Base-by-base conservation (phyloP, 345 rosid genomes). In the Gossypium mustelinum region DNA sequence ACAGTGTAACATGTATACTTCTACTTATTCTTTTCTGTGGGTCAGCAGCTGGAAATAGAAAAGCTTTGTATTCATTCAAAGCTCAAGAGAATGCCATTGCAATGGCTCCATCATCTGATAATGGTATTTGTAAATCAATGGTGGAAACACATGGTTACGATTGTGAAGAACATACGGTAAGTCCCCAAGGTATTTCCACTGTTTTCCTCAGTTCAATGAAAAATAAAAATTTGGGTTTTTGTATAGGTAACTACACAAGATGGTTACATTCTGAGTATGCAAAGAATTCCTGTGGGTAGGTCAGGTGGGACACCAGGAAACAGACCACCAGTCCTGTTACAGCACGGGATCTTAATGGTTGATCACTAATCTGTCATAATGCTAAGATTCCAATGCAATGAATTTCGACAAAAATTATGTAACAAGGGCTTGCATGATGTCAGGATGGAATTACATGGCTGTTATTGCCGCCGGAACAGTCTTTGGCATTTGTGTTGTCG, bases 181-280 rank as follows among this genome's bases (percentile, higher is more conserved):
- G 41, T 29, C 71, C 9, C 29, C 45, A 27, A 58, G 16, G 66
- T 24, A n/a, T 34, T 75, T 52, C 50, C 25, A 44, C 55, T 20
- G 71, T 22, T 67, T 11, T 45, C 17, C 17, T 12, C 5, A 47
- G 39, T 22, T 63, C 65, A 52, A 22, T 24, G 47, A 11, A 41
- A 7, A 51, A 60, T 73, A 51, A 50, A 22, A 11, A 9, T 9
- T 79, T 27, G 45, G 56, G 59, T n/a, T 55, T 55, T 54, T 76
- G 45, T 81, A 64, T 75, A 87, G 91, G 89, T 89, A 24, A 85
- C 86, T 2, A 87, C 91, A 5, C 22, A 78, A 75, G 90, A 87
- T 76, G 94, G 91, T 9, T 86, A 77, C 54, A 78, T 86, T 62
- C 88, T 89, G 39, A 84, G 88, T 78, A 11, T 89, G 72, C 94